A percentile compares a stretch with the other conserved stretches of the same genome.
Evolutionary conservation across 805 yeast species (phyloP).

Genomic region (Lipomyces mesembrius): DNA sequence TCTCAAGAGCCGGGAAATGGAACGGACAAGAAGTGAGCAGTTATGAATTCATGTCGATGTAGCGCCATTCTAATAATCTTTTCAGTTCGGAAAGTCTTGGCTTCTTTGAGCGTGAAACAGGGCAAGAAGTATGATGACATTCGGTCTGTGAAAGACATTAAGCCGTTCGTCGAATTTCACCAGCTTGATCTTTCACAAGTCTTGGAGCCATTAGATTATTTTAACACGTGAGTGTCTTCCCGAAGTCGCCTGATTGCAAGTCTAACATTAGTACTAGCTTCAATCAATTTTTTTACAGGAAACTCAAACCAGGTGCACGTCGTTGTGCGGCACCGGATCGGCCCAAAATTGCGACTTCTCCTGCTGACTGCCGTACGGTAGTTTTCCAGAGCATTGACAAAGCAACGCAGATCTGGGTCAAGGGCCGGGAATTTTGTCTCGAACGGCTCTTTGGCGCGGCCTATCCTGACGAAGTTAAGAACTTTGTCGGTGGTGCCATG

Average conservation of each 20-base stretch:
- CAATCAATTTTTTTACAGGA: constrained; percentile 87
- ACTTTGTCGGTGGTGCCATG: constrained; percentile 59
- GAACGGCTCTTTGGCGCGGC: constrained; percentile 59
- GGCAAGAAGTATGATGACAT: constrained; percentile 83
- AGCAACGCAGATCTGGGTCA: constrained; percentile 86
- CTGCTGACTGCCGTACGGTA: constrained; percentile 88
- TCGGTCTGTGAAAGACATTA: constrained; percentile 66
- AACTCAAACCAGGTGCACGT: constrained; percentile 71
- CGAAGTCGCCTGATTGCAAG: neutral
- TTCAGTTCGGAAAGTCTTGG: constrained; percentile 60
- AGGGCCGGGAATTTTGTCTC: constrained; percentile 76
- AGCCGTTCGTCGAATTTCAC: constrained; percentile 80
- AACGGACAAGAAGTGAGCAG: constrained; percentile 51
- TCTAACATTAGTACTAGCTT: constrained; percentile 47
- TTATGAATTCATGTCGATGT: neutral
- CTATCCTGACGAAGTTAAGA: constrained; percentile 46
- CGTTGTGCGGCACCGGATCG: constrained; percentile 63
- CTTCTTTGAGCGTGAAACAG: constrained; percentile 72
- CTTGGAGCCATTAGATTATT: constrained; percentile 55
- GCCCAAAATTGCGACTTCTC: constrained; percentile 62
- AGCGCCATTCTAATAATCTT: neutral
- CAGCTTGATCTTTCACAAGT: constrained; percentile 77
- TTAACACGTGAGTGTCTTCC: constrained; percentile 49
- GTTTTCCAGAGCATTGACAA: constrained; percentile 61
- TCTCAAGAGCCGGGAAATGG: constrained; percentile 58